phyloP scores from a whole-genome alignment of 495 filamentous ascomycete genomes.

The Talaromyces thailandensis region DNA sequence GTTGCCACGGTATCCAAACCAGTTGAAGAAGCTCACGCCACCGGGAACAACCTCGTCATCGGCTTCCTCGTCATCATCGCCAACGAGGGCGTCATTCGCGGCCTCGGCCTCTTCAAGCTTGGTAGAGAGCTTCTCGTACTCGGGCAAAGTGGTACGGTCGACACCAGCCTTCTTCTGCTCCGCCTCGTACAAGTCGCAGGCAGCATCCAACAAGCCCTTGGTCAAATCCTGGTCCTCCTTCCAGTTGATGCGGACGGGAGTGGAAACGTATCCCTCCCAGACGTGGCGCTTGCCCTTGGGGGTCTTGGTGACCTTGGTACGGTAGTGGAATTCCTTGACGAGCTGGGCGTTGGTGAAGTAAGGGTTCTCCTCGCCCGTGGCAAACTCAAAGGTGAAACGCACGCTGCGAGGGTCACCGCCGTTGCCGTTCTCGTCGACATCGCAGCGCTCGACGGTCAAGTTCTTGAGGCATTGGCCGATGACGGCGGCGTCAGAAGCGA shows the following conservation, averaged over 20 bases:
- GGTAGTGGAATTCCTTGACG: slow-evolving; percentile 85
- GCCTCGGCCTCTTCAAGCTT: slow-evolving; percentile 29
- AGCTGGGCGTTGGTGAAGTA: slow-evolving; percentile 65
- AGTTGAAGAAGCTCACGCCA: slow-evolving; percentile 72
- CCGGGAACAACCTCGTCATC: slow-evolving; percentile 35
- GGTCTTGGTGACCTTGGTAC: slow-evolving; percentile 36
- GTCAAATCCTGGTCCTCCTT: slow-evolving; percentile 79
- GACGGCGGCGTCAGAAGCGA: slow-evolving; percentile 61
- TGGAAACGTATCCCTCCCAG: slow-evolving; percentile 66
- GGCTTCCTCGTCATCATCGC: slow-evolving; percentile 34
- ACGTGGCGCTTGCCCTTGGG: slow-evolving; percentile 40
- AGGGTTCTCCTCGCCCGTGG: slow-evolving; percentile 49
- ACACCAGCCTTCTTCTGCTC: slow-evolving; percentile 37
- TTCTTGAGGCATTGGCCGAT: slow-evolving; percentile 51
- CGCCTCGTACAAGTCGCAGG: slow-evolving; percentile 57
- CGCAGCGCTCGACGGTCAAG: slow-evolving; percentile 66
- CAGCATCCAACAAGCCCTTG: slow-evolving; percentile 64
- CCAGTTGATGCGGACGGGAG: slow-evolving; percentile 83
- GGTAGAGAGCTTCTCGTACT: slow-evolving; percentile 42
- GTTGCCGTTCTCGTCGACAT: slow-evolving; percentile 51
- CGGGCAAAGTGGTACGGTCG: slow-evolving; percentile 30
- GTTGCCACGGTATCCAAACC: slow-evolving; percentile 68
- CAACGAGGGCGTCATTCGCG: slow-evolving; percentile 10
- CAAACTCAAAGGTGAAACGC: slow-evolving; percentile 36
- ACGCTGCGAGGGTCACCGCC: slow-evolving; percentile 39